Conservation (phyloP, 2,329 filamentous ascomycete species). For the Aspergillus neotritici region DNA sequence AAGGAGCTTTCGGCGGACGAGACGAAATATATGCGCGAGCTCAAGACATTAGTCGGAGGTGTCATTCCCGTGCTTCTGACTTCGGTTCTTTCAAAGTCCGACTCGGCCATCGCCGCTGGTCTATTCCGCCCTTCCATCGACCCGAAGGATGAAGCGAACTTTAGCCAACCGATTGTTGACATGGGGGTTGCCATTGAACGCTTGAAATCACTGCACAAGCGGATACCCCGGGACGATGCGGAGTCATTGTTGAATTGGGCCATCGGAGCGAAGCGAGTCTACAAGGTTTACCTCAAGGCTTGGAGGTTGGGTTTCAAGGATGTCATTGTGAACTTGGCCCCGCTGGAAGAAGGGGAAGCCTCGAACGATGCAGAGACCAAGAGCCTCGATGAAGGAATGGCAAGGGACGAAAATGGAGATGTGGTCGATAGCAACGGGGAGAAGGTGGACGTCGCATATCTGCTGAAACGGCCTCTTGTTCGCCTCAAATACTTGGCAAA, state of each 20-base stretch:
- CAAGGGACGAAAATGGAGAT: constrained; percentile 56
- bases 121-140: constrained; percentile 58
- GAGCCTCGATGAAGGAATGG: constrained; percentile 49
- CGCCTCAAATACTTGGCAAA: constrained; percentile 83
- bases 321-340: constrained; percentile 85
- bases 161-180: constrained; percentile 82
- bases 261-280: constrained; percentile 68
- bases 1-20: constrained; percentile 79
- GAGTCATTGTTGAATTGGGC: constrained; percentile 75
- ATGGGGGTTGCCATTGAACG: constrained; percentile 91
- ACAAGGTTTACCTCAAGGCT: constrained; percentile 75
- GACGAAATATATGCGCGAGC: constrained; percentile 77
- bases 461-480: constrained; percentile 82
- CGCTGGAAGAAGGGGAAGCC: constrained; percentile 60
- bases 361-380: constrained; percentile 40
- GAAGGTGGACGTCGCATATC: constrained; percentile 86
- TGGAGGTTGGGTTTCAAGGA: constrained; percentile 95
- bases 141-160: constrained; percentile 53
- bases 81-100: constrained; percentile 70
- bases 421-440: constrained; percentile 70
- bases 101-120: constrained; percentile 58
- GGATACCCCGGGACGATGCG: constrained; percentile 68
- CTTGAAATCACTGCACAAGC: constrained; percentile 71
- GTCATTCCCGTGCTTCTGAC: constrained; percentile 88
- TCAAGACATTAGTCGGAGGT: constrained; percentile 88